Evolutionary conservation across 2,329 filamentous ascomycete genomes (phyloP).

Genomic region (Phoma sp.): DNA sequence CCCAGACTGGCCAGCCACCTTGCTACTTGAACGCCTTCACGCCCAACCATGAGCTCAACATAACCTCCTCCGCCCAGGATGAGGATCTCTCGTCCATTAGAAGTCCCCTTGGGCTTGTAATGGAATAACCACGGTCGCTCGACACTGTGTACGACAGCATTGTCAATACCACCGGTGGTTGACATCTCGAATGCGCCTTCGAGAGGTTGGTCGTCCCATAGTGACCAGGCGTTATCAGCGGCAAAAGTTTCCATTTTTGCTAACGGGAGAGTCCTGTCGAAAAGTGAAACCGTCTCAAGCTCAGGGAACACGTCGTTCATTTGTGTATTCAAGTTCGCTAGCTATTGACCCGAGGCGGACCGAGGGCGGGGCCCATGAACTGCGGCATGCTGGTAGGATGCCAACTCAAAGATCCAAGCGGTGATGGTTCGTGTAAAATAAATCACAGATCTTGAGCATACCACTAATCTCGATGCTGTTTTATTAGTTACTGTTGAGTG

Average conservation of each 20-base stretch:
- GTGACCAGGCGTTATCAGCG: constrained; percentile 16
- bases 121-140: constrained; percentile 25
- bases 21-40: constrained; percentile 29
- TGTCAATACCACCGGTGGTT: constrained; percentile 5
- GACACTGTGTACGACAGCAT: constrained; percentile 23
- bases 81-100: constrained; percentile 15
- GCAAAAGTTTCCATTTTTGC: neutral
- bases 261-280: neutral
- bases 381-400: too few relatives aligned
- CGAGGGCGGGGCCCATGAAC: too few relatives aligned
- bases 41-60: constrained; percentile 27
- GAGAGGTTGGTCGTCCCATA: constrained; percentile 13
- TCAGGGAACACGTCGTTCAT: neutral
- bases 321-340: constrained; percentile 7
- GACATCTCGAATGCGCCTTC: constrained; percentile 19
- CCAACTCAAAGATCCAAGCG: too few relatives aligned
- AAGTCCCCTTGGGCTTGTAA: constrained; percentile 11
- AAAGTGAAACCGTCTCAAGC: neutral
- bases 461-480: too few relatives aligned
- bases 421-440: too few relatives aligned
- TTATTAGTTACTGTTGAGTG: too few relatives aligned
- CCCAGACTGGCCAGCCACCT: constrained; percentile 24
- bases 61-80: constrained; percentile 30
- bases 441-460: too few relatives aligned
- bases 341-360: constrained; percentile 16